Base-by-base conservation (phyloP, 2,329 filamentous ascomycete species). In the Fusarium sterilihyphosum region DNA sequence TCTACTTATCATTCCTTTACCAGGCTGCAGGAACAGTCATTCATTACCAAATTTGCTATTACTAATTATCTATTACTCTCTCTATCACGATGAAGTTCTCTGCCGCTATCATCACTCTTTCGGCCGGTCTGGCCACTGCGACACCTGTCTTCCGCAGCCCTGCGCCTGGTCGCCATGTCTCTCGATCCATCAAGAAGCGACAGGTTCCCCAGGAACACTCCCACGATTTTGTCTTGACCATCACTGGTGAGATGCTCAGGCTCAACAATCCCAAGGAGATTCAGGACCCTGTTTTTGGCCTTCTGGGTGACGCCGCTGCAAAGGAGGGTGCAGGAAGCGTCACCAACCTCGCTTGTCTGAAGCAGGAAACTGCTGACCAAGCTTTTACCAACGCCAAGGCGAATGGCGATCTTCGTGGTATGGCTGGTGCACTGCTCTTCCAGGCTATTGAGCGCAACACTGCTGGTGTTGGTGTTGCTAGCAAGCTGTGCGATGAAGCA, bases 301-400 rank as follows among this genome's bases (percentile, higher is more conserved):
- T 69, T 2, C 1, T 69, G 2, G 66, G 66, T 12, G 65, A 69
- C 16, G 66, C 47, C 3, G 66, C 66, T 9, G 66, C 66, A 3
- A 59, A 44, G 4, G 41, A 35, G 20, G 78, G 78, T 8, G 78
- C 78, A 8, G 90, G 89, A 9, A 67, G 76, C 22, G 82, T 85
- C 50, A 78, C 80, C 59, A 82, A 86, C 73, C 78, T 85, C 24
- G 84, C 85, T 78, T 86, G 84, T 65, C 73, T 86, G 61, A 84
- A 86, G 78, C 84, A 86, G 77, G 84, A 84, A 57, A 86, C 85
- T 41, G 88, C 88, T 18, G 88, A 90, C 70, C 88, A 89, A 81
- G 88, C 88, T 29, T 90, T 90, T 80, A 90, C 88, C 79, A 90
- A 90, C 72, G 88, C 88, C 38, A 90, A 90, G 79, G 86, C 80